Evolutionary conservation across 352 stramenopile species (phyloP).

Genomic region (Phytophthora agathidicida): DNA sequence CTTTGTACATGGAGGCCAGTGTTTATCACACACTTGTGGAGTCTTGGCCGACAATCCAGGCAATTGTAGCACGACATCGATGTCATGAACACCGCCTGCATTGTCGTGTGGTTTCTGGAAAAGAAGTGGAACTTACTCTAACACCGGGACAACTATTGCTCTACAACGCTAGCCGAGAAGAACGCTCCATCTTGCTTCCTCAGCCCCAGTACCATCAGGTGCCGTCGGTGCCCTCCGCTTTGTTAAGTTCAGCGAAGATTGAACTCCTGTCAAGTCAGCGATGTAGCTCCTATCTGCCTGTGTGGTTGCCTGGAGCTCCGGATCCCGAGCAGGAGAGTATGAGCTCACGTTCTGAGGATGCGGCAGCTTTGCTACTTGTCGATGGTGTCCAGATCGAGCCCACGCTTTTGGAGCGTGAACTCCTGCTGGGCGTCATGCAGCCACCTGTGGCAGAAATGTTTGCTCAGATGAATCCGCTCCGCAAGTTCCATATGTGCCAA

Average conservation of each 20-base stretch:
- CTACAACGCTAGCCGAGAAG: constrained; percentile 27
- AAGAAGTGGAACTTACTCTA: constrained; percentile 53
- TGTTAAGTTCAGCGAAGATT: constrained; percentile 31
- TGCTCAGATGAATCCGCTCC: constrained; percentile 46
- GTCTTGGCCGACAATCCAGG: constrained; percentile 42
- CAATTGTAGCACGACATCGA: constrained; percentile 29
- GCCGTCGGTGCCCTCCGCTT: constrained; percentile 10
- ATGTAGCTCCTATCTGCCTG: constrained; percentile 59
- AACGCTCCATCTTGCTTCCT: constrained; percentile 32
- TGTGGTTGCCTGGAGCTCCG: constrained; percentile 63
- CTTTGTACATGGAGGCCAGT: constrained; percentile 71
- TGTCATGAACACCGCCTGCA: constrained; percentile 62
- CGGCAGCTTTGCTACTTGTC: constrained; percentile 52
- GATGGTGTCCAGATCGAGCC: constrained; percentile 62
- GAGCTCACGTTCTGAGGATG: constrained; percentile 57
- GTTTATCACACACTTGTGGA: constrained; percentile 54
- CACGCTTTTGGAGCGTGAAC: constrained; percentile 66
- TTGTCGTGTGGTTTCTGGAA: constrained; percentile 43
- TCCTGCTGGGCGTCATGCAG: constrained; percentile 44
- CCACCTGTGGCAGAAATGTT: constrained; percentile 30
- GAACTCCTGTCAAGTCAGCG: constrained; percentile 51
- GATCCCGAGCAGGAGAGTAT: constrained; percentile 68
- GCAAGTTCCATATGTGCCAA: constrained; percentile 42
- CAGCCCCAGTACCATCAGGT: constrained; percentile 30
- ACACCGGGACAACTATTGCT: constrained; percentile 44